Evolutionary conservation across 768 basidiomycete species (phyloP).

Genomic region (Leccinum broughii): DNA sequence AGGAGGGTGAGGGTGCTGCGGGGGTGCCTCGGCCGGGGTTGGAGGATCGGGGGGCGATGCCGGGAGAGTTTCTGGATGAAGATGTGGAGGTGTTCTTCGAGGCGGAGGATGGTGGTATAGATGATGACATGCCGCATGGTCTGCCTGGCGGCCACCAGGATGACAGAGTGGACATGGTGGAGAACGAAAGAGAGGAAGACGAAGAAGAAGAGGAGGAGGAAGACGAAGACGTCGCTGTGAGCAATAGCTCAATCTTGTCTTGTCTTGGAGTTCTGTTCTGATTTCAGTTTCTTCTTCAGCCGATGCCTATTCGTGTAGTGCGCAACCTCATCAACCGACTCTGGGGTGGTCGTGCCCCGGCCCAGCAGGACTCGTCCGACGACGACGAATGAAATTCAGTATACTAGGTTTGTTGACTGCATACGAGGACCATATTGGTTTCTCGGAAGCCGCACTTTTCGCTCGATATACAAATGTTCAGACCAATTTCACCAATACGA

Average conservation of each 20-base stretch:
- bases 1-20: slow-evolving; percentile 24
- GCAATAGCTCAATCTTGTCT: slow-evolving; percentile 10
- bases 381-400: slow-evolving; percentile 10
- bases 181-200: slow-evolving; percentile 38
- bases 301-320: slow-evolving; percentile 57
- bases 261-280: neutral
- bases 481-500: neutral
- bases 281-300: slow-evolving; percentile 36
- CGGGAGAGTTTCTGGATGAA: slow-evolving; percentile 48
- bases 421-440: neutral
- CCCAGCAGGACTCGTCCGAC: slow-evolving; percentile 22
- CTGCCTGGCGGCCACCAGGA: slow-evolving; percentile 24
- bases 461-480: neutral
- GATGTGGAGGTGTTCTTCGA: slow-evolving; percentile 26
- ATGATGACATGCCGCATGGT: slow-evolving; percentile 15
- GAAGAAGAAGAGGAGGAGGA: slow-evolving; percentile 27
- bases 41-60: slow-evolving; percentile 35
- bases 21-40: slow-evolving; percentile 25
- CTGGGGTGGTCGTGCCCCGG: slow-evolving; percentile 35
- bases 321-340: slow-evolving; percentile 60
- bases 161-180: slow-evolving; percentile 34
- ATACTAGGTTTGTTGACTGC: neutral
- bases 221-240: slow-evolving; percentile 47
- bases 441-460: neutral
- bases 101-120: slow-evolving; percentile 26